These are phyloP conservation scores for Arachis stenosperma DNA, from an alignment of 306 rosid genomes.

Conservation along the genomic window DNA sequence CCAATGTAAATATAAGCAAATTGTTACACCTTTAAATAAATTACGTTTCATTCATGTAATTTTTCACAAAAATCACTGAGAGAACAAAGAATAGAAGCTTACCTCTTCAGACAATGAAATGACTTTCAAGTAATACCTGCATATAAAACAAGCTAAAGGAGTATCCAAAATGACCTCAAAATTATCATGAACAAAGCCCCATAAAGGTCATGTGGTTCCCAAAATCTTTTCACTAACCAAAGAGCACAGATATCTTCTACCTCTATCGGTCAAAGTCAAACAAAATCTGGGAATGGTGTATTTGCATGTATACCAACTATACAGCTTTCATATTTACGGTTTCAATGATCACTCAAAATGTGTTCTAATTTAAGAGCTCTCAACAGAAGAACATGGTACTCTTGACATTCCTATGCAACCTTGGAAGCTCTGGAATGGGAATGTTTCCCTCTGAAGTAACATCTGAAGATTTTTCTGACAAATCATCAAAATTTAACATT, in stretches of 20 bases:
- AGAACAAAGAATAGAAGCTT: no score
- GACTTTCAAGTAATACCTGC: no score
- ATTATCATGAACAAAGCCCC: not conserved
- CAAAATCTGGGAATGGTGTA: slow-evolving; percentile 38
- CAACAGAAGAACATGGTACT: slow-evolving; percentile 86
- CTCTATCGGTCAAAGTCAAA: slow-evolving; percentile 35
- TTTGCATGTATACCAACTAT: slow-evolving; percentile 21
- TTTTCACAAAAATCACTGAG: no score
- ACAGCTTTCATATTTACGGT: slow-evolving; percentile 35
- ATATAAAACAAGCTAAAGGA: no score
- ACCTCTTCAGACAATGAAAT: no score
- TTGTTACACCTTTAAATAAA: no score
- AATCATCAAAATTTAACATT: slow-evolving; percentile 66
- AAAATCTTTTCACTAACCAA: no score
- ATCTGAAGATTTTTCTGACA: slow-evolving; percentile 55
- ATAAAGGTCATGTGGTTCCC: not conserved
- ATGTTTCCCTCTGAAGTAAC: slow-evolving; percentile 37
- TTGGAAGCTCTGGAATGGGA: slow-evolving; percentile 73
- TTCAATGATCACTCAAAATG: slow-evolving; percentile 27
- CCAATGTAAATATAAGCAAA: no score
- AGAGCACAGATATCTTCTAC: not conserved
- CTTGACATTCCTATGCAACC: slow-evolving; percentile 54
- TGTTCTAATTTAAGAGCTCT: slow-evolving; percentile 38
- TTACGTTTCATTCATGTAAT: no score
- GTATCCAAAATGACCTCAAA: not conserved